Base-by-base conservation (phyloP, 306 rosid species). In the Potentilla sterilis region DNA sequence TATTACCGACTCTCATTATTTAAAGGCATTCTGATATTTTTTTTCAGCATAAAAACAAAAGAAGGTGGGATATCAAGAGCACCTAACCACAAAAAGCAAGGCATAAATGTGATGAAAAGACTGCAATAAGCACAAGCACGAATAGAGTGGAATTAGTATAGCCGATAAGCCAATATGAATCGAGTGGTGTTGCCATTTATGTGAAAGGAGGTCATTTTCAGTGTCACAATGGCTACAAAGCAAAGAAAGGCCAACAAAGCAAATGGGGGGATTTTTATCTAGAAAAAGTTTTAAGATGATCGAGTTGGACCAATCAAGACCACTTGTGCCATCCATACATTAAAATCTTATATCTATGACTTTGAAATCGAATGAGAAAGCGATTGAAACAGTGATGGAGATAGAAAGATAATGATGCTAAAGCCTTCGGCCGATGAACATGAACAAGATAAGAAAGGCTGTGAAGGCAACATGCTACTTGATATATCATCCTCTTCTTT, bases 141-240 rank as follows among this genome's bases (percentile, higher is more conserved):
- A 43, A 10, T 46, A 19, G 3, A 73, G 37, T 47, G 73, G 73
- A 75, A 58, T 58, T 24, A 10, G 32, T 32, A 24, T 9, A 38
- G 24, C 38, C 63, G 12, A 51, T 63, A 47, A 44, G 46, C 52
- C 70, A 34, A 77, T 59, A 16, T 35, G 41, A 44, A 37, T 43
- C 38, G n/a, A 70, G 83, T 82, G 82, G 77, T 38, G 19, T 19
- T 47, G 72, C 77, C 75, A 79, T 76, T 83, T 54, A 75, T 69
- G 70, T 37, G 79, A 34, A 43, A 75, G 42, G 64, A 67, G 66
- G 83, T 80, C 78, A 71, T 34, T 76, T 83, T 80, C 84, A 47
- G 80, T 80, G 79, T 78, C 63, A 75, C 63, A 28, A 81, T 66
- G 87, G 79, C 86, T 85, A 82, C 83, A 81, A 78, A 44, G 62